These are phyloP conservation scores for Fraxinus cuspidata DNA, from an alignment of 257 asterid genomes.

Conservation along the genomic window DNA sequence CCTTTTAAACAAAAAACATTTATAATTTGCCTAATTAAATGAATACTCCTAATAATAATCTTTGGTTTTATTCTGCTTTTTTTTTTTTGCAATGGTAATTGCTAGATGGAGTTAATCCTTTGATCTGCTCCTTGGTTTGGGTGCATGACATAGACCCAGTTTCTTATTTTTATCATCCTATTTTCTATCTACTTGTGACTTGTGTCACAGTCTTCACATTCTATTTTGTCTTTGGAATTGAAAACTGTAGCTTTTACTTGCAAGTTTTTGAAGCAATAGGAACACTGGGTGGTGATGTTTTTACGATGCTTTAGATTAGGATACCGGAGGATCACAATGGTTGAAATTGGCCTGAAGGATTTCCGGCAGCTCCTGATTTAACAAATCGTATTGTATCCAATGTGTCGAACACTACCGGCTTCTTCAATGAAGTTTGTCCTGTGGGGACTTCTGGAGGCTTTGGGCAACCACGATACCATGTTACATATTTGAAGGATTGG, in stretches of 20 bases:
- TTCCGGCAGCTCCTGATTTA: constrained; percentile 36
- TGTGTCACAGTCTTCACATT: too few relatives aligned
- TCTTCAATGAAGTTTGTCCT: constrained; percentile 28
- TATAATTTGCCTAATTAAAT: too few relatives aligned
- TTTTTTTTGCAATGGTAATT: too few relatives aligned
- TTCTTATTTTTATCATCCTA: not conserved
- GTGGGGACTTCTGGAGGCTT: constrained; percentile 36
- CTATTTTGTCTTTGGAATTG: not conserved
- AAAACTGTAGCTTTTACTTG: constrained; percentile 20
- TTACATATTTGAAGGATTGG: constrained; percentile 31
- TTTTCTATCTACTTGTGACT: too few relatives aligned
- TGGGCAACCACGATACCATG: constrained; percentile 24
- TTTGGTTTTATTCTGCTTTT: too few relatives aligned
- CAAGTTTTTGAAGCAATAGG: constrained; percentile 36
- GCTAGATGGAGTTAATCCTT: too few relatives aligned
- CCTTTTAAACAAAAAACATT: too few relatives aligned
- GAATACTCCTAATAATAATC: too few relatives aligned
- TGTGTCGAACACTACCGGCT: constrained; percentile 29
- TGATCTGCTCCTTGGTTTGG: not conserved
- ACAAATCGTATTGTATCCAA: constrained; percentile 27
- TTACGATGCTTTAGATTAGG: constrained; percentile 46
- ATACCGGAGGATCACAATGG: constrained; percentile 51
- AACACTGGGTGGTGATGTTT: constrained; percentile 29
- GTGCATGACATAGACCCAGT: not conserved
- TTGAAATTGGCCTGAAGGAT: constrained; percentile 68